Base-by-base conservation (phyloP, 345 rosid genomes). In the Murraya koenigii region DNA sequence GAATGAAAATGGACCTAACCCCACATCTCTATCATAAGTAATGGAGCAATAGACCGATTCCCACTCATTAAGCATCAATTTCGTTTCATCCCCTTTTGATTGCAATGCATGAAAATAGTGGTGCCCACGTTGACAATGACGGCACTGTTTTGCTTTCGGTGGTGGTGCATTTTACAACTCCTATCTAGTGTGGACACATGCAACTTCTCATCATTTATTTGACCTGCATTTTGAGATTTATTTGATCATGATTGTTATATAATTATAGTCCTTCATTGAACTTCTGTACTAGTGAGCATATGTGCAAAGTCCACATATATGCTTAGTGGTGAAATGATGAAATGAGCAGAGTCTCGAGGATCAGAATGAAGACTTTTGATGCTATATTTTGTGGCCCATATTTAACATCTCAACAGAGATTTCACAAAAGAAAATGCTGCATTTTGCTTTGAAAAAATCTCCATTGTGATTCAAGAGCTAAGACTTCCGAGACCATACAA, bases 61-160 rank as follows among this genome's bases (percentile, higher is more conserved):
- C 56, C 56, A 52, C 56, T 54, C 66, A 79, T 60, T 65, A 35
- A 54, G 74, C 70, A 47, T 8, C 38, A 49, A 66, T 59, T 78
- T 41, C 65, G n/a, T 9, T 60, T 60, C 67, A 4, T 67, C n/a
- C 20, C 41, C 59, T 38, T 62, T 59, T 47, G 69, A 70, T 74
- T 26, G 66, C 62, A 3, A 47, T 36, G 81, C 62, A 62, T 52
- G 72, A 66, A 61, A 58, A 6, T 65, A 11, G 66, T 75, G 82
- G 75, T 66, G 65, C 75, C 83, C 73, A 73, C 82, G 52, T 81
- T 59, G 23, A 66, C 72, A 59, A 1, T 52, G 23, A 66, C 72
- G 38, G 2, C 5, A 44, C 62, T 61, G 55, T 33, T 69, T 62
- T 70, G 28, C 69, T 74, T 77, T 85, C 87, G 85, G 85, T 85